Conservation (phyloP, 1,284 basidiomycete genomes). For the Ceratorhiza oryzae-sativae region DNA sequence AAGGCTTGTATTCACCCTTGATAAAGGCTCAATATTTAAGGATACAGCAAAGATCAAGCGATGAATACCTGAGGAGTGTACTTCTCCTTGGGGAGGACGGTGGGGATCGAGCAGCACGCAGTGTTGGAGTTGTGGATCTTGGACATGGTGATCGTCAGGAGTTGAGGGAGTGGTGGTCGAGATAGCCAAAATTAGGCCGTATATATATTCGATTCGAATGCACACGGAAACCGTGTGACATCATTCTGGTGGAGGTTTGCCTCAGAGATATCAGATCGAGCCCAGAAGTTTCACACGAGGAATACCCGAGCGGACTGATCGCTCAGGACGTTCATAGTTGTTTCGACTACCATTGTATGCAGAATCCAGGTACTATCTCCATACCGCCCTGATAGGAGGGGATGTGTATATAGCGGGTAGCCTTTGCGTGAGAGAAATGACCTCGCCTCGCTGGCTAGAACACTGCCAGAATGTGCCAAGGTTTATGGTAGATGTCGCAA, state of each 20-base stretch:
- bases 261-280: constrained; percentile 14
- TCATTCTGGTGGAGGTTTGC: constrained; percentile 1
- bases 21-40: no score
- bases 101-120: constrained; percentile 67
- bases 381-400: background rate
- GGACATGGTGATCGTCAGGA: constrained; percentile 49
- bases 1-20: constrained; percentile 59
- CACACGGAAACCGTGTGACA: constrained; percentile 31
- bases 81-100: constrained; percentile 55
- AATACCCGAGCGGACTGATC: background rate
- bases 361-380: background rate
- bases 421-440: constrained; percentile 16
- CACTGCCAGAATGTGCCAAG: background rate
- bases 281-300: constrained; percentile 3
- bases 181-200: background rate
- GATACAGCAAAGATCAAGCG: no score
- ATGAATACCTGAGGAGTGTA: constrained; percentile 49
- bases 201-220: constrained; percentile 4
- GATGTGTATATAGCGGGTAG: constrained; percentile 7
- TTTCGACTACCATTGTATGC: background rate
- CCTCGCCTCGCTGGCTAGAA: background rate
- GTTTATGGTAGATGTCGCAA: background rate
- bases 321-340: background rate
- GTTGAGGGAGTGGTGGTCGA: constrained; percentile 49
- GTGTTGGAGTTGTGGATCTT: constrained; percentile 62